These are phyloP conservation scores for Cystobasidium ongulense DNA, from an alignment of 768 basidiomycete genomes.

Conservation along the genomic window DNA sequence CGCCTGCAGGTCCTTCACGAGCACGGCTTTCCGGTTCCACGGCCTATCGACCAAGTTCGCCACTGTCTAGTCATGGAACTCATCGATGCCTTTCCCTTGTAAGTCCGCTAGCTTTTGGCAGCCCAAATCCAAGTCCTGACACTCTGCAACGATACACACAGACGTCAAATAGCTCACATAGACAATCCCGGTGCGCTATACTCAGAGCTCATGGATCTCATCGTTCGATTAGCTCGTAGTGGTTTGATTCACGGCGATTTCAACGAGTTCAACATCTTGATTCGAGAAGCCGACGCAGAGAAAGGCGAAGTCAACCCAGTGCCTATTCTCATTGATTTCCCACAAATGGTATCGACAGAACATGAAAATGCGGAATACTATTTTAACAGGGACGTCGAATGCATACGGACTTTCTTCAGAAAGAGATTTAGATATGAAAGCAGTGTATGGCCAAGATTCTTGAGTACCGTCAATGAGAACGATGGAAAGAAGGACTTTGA, in stretches of 20 bases:
- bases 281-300: constrained; percentile 51
- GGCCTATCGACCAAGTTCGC: constrained; percentile 84
- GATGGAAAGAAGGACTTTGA: constrained; percentile 56
- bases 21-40: constrained; percentile 85
- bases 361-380: constrained; percentile 98
- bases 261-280: constrained; percentile 98
- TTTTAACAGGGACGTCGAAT: constrained; percentile 96
- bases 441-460: constrained; percentile 75
- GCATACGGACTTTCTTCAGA: constrained; percentile 85
- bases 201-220: constrained; percentile 84
- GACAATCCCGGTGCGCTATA: constrained; percentile 83
- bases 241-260: constrained; percentile 99
- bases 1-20: constrained; percentile 79
- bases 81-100: constrained; percentile 91
- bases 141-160: constrained; percentile 43
- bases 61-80: constrained; percentile 96
- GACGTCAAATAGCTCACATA: constrained; percentile 76
- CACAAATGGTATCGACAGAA: constrained; percentile 97
- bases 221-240: constrained; percentile 82
- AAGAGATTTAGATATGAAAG: constrained; percentile 90
- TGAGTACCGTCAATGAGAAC: constrained; percentile 53
- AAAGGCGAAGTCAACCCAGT: constrained; percentile 35
- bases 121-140: background rate
- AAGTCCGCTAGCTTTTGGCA: constrained; percentile 43
- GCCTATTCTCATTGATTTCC: constrained; percentile 89